These are phyloP conservation scores for Fusarium pininemorale DNA, from an alignment of 2,329 filamentous ascomycete species.

Conservation along the genomic window DNA sequence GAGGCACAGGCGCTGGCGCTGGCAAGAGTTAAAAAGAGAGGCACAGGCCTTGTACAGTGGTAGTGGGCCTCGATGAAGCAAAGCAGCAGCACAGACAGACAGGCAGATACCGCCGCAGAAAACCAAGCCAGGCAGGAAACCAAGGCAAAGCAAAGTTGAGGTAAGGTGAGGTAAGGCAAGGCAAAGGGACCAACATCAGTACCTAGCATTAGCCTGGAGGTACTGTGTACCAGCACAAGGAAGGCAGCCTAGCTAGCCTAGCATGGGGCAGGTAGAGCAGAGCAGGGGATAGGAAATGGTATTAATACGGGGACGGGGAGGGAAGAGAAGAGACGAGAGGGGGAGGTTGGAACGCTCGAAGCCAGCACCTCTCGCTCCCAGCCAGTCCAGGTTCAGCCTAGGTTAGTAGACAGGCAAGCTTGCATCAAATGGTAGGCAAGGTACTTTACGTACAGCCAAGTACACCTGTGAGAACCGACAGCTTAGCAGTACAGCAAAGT, in stretches of 20 bases:
- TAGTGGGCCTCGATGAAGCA: constrained; percentile 24
- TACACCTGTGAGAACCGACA: constrained; percentile 4
- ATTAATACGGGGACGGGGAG: constrained; percentile 6
- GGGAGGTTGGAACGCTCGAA: constrained; percentile 16
- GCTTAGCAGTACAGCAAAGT: neutral
- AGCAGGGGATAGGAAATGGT: neutral
- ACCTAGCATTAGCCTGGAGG: neutral
- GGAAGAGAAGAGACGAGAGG: neutral
- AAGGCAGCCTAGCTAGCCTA: neutral
- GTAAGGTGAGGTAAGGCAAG: neutral
- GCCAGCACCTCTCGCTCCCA: constrained; percentile 1
- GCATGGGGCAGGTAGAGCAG: neutral
- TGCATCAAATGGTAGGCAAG: neutral
- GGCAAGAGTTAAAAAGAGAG: constrained; percentile 3
- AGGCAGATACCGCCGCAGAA: constrained; percentile 1
- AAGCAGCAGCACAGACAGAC: neutral
- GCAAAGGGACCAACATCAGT: constrained; percentile 5
- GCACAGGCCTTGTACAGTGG: constrained; percentile 9
- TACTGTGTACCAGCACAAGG: neutral
- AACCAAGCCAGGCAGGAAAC: constrained; percentile 33
- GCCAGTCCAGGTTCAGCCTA: constrained; percentile 19
- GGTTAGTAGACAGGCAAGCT: neutral
- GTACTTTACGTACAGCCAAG: constrained; percentile 12
- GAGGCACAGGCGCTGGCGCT: neutral
- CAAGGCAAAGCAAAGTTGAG: constrained; percentile 9